A percentile compares a stretch with the other conserved stretches of the same genome.
Evolutionary conservation across 2,329 filamentous ascomycete species (phyloP).

Genomic region (Bimuria novae-zelandiae): DNA sequence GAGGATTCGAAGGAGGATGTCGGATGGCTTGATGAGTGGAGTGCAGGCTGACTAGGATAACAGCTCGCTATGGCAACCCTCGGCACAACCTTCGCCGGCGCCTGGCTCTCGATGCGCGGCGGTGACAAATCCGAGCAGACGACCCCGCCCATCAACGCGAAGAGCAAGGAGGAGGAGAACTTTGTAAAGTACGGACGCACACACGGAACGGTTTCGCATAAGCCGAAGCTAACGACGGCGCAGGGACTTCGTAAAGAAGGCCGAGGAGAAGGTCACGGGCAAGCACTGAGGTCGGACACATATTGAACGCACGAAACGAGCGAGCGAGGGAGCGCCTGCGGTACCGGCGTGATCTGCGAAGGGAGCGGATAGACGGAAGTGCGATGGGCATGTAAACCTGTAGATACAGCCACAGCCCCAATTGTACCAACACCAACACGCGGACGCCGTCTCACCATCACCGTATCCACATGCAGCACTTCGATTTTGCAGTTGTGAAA

Average conservation of each 20-base stretch:
- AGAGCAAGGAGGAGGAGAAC: conserved; percentile 69
- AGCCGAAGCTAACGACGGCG: conserved; percentile 13
- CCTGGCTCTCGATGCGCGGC: conserved; percentile 41
- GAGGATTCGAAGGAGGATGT: background rate
- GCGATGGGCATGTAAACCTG: conserved; percentile 27
- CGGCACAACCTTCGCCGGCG: conserved; percentile 38
- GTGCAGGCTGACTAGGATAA: conserved; percentile 12
- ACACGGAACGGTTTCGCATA: too few species aligned
- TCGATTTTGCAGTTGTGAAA: too few species aligned
- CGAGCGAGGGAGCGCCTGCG: background rate
- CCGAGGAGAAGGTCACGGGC: conserved; percentile 28
- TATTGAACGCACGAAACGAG: background rate
- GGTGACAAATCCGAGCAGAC: conserved; percentile 47
- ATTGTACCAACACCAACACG: conserved; percentile 36
- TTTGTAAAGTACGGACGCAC: conserved; percentile 66
- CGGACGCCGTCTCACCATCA: background rate
- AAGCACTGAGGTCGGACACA: conserved; percentile 15
- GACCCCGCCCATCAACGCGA: conserved; percentile 65
- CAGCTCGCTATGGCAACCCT: conserved; percentile 65
- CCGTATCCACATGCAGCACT: background rate
- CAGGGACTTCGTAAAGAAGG: conserved; percentile 47
- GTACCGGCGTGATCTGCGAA: background rate
- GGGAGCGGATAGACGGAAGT: conserved; percentile 16
- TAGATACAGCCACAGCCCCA: conserved; percentile 38
- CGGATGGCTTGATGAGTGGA: conserved; percentile 18